phyloP scores from a whole-genome alignment of 768 basidiomycete genomes.

The Mycena kentingensis region DNA sequence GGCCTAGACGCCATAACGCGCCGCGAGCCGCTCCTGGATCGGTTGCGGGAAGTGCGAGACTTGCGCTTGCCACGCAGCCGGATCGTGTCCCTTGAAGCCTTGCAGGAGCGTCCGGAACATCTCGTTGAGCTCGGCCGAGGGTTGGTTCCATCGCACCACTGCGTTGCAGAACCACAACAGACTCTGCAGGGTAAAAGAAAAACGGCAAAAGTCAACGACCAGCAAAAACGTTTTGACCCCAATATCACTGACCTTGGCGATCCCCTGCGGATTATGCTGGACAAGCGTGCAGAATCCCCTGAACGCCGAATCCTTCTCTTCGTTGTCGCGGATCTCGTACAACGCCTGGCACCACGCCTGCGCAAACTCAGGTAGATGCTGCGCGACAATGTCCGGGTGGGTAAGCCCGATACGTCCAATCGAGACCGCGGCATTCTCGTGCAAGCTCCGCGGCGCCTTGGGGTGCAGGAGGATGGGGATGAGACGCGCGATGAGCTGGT shows the following conservation, averaged over 20 bases:
- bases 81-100: slow-evolving; percentile 89
- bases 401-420: slow-evolving; percentile 95
- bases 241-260: slow-evolving; percentile 73
- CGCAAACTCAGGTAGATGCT: slow-evolving; percentile 86
- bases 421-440: slow-evolving; percentile 98
- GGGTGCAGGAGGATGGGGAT: slow-evolving; percentile 92
- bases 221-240: no score
- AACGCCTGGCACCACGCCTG: slow-evolving; percentile 96
- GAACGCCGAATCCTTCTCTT: slow-evolving; percentile 99
- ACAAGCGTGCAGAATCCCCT: slow-evolving; percentile 95
- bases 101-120: slow-evolving; percentile 92
- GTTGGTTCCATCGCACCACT: slow-evolving; percentile 91
- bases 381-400: slow-evolving; percentile 86
- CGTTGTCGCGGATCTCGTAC: slow-evolving; percentile 98
- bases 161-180: slow-evolving; percentile 98
- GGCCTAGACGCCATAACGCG: slow-evolving; percentile 82
- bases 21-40: slow-evolving; percentile 83
- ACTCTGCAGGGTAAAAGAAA: slow-evolving; percentile 52
- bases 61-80: slow-evolving; percentile 83
- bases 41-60: slow-evolving; percentile 81
- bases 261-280: slow-evolving; percentile 90
- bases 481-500: slow-evolving; percentile 81
- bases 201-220: slow-evolving; percentile 12
- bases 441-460: slow-evolving; percentile 89
- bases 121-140: slow-evolving; percentile 85